Base-by-base conservation (phyloP, 495 filamentous ascomycete species). In the Penicillium canariense region DNA sequence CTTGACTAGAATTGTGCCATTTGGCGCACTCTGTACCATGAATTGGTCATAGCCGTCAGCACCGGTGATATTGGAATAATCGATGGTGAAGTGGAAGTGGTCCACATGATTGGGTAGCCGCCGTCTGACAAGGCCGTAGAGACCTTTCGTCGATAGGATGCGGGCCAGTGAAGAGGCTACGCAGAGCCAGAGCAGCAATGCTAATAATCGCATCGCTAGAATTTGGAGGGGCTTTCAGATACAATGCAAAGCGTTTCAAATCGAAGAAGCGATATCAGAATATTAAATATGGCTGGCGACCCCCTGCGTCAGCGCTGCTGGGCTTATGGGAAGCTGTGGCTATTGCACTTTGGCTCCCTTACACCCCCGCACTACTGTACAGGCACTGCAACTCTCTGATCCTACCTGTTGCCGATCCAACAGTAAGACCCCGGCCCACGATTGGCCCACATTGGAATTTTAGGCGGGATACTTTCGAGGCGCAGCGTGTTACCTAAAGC, bases 51-150 rank as follows among this genome's bases (percentile, higher is more conserved):
- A 74, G 9, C 47, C 48, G 1, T 48, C 27, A 45, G 55, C 50
- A 7, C 59, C 52, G 14, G 54, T 60, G 6, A 54, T 14, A 58
- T 60, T 61, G 9, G 64, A 49, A 18, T 57, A 25, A 6, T 36
- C 44, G 28, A 81, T 48, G 2, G 47, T 51, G 42, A 81, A 81
- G 5, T 56, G 52, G 40, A 81, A 78, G 9, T 64, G 54, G 14
- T 70, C 50, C 15, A 60, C 66, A 61, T 81, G 77, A 22, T 68
- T 47, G 0, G 77, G 77, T 20, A 81, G 45, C 52, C 78, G 68
- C 22, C 79, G 67, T 27, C 73, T 66, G 11, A 82, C 67, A 14
- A 82, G 67, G 34, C 69, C 67, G 20, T 74, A 67, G 32, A 82
- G 68, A 14, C 77, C 78, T 26, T 72, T 48, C 3, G 68, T 73